Percentiles rank a stretch among this genome's conserved stretches.
Conservation (phyloP, 2,329 filamentous ascomycete species). For the Stagonosporopsis chrysanthemi region DNA sequence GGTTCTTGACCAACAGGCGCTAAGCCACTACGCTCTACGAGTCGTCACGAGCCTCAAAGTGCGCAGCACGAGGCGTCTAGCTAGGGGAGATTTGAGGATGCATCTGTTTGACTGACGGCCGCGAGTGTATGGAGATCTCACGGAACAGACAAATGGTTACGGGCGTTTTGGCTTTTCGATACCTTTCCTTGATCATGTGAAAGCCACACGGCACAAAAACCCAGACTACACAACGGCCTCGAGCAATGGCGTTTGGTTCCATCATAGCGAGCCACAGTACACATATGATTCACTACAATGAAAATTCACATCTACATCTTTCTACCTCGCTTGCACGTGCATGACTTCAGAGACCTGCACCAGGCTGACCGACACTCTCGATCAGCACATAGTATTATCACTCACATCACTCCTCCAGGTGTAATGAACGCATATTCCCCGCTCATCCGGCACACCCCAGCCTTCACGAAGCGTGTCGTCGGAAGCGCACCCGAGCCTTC, state of each 20-base stretch:
- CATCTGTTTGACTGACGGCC: constrained; percentile 17
- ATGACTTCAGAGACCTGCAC: not conserved
- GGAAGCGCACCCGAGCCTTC: constrained; percentile 4
- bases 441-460: not conserved
- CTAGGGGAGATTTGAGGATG: not conserved
- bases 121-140: not conserved
- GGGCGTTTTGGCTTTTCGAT: constrained; percentile 30
- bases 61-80: not conserved
- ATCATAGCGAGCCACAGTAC: not conserved
- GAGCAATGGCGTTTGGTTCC: constrained; percentile 10
- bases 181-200: constrained; percentile 27
- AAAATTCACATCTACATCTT: not conserved
- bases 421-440: not conserved
- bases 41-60: constrained; percentile 8
- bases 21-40: constrained; percentile 14
- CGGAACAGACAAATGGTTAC: constrained; percentile 18
- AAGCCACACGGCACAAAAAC: constrained; percentile 20
- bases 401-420: not conserved
- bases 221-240: constrained; percentile 13
- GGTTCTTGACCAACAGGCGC: constrained; percentile 45
- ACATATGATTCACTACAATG: constrained; percentile 11
- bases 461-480: not conserved
- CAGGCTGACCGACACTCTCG: not conserved
- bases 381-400: not conserved
- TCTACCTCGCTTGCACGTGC: not conserved